Percentiles rank a stretch among this genome's conserved stretches.
Conservation (phyloP, 176 grass and related monocot genomes). For the Dendrocalamus sinicus region DNA sequence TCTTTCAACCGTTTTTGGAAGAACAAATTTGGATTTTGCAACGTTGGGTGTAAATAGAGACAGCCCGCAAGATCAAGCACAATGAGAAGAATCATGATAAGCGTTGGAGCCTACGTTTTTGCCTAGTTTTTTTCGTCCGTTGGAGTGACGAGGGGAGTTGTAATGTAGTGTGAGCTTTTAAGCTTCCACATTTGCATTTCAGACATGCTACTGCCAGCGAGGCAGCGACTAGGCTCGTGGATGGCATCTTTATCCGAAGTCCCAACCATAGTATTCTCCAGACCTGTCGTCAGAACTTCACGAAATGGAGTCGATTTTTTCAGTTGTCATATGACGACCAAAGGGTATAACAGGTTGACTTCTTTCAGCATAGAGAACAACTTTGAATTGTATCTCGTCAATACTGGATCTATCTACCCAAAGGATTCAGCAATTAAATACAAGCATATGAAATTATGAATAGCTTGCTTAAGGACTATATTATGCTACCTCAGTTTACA, state of each 20-base stretch:
- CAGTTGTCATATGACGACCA: not conserved
- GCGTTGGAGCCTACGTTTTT: not conserved
- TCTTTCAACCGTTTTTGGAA: not conserved
- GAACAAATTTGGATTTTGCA: not conserved
- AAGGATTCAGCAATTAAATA: not conserved
- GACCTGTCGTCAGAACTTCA: not conserved
- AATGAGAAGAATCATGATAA: not conserved
- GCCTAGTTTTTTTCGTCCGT: not conserved
- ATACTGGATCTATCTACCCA: not conserved
- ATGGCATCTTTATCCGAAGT: not conserved
- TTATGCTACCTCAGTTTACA: not conserved
- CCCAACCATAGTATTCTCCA: not conserved
- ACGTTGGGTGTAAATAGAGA: not conserved
- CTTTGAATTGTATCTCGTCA: not conserved
- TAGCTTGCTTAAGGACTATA: not conserved
- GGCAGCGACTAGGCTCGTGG: not conserved
- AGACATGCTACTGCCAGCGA: not conserved
- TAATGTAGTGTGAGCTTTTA: not conserved
- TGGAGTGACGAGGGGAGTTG: not conserved
- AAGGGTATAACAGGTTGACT: not conserved
- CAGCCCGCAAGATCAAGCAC: not conserved
- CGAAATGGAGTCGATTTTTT: not conserved
- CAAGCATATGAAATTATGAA: not conserved
- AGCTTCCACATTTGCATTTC: slow-evolving; percentile 15
- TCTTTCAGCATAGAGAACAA: not conserved